Evolutionary conservation across 1,139 yeast genomes (phyloP).

Genomic region (Suhomyces yuchorum): DNA sequence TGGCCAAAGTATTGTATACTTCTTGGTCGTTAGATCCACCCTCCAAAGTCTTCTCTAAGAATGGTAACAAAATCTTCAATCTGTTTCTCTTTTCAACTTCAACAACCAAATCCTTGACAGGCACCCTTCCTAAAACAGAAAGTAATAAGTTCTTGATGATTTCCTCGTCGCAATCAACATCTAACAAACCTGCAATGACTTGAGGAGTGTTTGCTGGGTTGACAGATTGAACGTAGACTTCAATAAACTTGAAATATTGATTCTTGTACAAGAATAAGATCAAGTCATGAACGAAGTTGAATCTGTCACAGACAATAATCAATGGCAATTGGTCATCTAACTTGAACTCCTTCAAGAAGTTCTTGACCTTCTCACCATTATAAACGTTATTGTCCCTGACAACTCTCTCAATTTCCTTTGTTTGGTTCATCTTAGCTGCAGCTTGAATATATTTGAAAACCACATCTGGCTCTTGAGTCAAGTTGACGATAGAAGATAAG

Average conservation of each 20-base stretch:
- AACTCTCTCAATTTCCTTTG: constrained; percentile 91
- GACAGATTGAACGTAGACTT: constrained; percentile 95
- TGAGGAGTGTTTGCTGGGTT: constrained; percentile 95
- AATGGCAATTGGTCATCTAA: constrained; percentile 95
- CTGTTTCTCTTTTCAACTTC: constrained; percentile 98
- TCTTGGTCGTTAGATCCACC: constrained; percentile 92
- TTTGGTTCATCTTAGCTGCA: constrained; percentile 88
- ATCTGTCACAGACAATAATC: constrained; percentile 94
- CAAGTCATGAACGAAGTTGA: constrained; percentile 88
- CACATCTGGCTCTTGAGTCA: constrained; percentile 92
- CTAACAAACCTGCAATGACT: constrained; percentile 92
- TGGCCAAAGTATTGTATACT: constrained; percentile 91
- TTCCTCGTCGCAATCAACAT: constrained; percentile 94
- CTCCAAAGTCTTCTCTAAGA: constrained; percentile 84
- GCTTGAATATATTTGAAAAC: constrained; percentile 95
- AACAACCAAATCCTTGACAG: constrained; percentile 81
- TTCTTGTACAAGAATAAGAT: constrained; percentile 91
- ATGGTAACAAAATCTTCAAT: constrained; percentile 86
- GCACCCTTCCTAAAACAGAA: constrained; percentile 93
- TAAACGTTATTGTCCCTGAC: constrained; percentile 93
- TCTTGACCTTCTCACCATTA: constrained; percentile 96
- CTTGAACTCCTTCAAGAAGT: constrained; percentile 90
- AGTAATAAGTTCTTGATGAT: constrained; percentile 79
- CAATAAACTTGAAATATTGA: constrained; percentile 93
- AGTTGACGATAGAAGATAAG: constrained; percentile 87